phyloP scores from a whole-genome alignment of 2,329 filamentous ascomycete species.

The Berkeleyomyces rouxiae region DNA sequence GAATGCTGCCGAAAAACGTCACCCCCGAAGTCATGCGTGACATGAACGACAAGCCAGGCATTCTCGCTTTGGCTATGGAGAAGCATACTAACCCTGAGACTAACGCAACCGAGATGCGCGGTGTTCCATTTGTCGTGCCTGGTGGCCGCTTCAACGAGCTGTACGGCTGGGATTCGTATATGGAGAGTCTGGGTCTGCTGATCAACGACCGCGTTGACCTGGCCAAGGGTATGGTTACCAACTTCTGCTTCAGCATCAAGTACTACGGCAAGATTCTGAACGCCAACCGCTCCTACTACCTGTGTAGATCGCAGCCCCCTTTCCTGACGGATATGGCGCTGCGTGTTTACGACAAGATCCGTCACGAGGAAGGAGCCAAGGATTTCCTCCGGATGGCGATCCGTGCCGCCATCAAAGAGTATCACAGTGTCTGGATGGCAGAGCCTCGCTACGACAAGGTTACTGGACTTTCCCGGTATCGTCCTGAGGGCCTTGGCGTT shows the following conservation, averaged over 20 bases:
- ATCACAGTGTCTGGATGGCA: constrained; percentile 73
- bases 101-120: constrained; percentile 53
- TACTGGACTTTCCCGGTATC: constrained; percentile 70
- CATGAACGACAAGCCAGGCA: constrained; percentile 72
- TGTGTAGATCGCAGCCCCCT: constrained; percentile 83
- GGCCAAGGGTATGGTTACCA: constrained; percentile 84
- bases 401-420: constrained; percentile 91
- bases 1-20: constrained; percentile 57
- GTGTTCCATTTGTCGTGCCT: constrained; percentile 90
- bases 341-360: constrained; percentile 83
- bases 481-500: constrained; percentile 67
- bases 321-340: constrained; percentile 96
- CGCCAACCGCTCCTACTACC: constrained; percentile 89
- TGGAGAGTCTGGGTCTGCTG: constrained; percentile 82
- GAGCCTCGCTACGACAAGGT: constrained; percentile 61
- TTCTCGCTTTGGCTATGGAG: constrained; percentile 82
- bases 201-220: constrained; percentile 72
- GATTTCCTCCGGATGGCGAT: constrained; percentile 71
- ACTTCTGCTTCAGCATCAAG: constrained; percentile 96
- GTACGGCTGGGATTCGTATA: constrained; percentile 98
- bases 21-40: constrained; percentile 67
- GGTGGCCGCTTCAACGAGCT: constrained; percentile 96
- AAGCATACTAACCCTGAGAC: constrained; percentile 50
- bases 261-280: constrained; percentile 98
- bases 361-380: constrained; percentile 60